Conservation (phyloP, 768 basidiomycete species). For the Mycena epipterygia region DNA sequence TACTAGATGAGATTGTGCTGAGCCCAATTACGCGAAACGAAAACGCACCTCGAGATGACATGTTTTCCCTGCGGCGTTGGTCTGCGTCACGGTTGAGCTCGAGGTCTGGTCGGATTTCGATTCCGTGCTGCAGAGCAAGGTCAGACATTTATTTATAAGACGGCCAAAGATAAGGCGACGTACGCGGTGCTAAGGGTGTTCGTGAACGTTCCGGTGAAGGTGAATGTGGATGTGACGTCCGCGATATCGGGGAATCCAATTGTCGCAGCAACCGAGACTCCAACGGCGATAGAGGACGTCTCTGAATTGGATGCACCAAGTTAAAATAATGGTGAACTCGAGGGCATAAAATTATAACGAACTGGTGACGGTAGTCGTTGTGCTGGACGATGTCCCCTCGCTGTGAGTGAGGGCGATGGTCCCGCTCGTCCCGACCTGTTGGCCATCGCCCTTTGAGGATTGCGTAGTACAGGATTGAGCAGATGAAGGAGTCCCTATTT, state of each 20-base stretch:
- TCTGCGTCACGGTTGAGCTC: background rate
- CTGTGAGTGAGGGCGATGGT: background rate
- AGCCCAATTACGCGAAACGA: background rate
- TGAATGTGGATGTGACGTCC: conserved; percentile 4
- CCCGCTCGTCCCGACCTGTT: background rate
- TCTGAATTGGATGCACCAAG: background rate
- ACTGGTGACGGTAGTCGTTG: background rate
- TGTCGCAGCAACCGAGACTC: background rate
- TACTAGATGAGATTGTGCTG: too few relatives aligned
- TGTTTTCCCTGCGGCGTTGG: background rate
- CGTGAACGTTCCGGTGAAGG: conserved; percentile 1
- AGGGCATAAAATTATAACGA: background rate
- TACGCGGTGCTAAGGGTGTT: background rate
- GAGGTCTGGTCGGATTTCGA: background rate
- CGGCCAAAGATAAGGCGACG: background rate
- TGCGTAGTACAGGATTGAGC: background rate
- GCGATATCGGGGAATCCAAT: background rate
- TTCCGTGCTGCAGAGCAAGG: background rate
- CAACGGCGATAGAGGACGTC: background rate
- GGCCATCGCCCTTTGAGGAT: background rate
- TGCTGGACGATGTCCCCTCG: background rate
- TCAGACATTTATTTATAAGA: background rate
- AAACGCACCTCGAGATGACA: conserved; percentile 2
- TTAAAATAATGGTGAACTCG: background rate
- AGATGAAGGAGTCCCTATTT: too few relatives aligned